Evolutionary conservation across 441 rosid species (phyloP).

Genomic region (Brassica hybrid): DNA sequence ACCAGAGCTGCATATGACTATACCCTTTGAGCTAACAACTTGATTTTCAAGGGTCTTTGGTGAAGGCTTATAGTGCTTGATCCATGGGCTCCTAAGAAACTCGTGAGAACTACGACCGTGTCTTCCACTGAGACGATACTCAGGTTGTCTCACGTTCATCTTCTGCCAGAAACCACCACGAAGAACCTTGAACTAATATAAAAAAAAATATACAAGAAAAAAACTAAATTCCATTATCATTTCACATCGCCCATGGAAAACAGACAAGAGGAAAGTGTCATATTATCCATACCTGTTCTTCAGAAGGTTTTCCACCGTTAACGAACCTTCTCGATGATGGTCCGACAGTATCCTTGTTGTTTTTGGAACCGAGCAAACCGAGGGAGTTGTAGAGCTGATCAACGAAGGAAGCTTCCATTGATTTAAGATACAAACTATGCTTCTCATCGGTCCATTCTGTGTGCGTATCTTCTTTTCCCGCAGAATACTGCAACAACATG

Average conservation of each 20-base stretch:
- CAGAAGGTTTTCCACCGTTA: conserved; percentile 9
- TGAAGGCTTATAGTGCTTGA: conserved; percentile 30
- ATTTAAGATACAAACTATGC: conserved; percentile 44
- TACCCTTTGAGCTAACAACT: conserved; percentile 26
- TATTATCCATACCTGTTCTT: conserved; percentile 34
- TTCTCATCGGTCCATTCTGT: conserved; percentile 44
- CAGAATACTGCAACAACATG: conserved; percentile 29
- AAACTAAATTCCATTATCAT: background rate
- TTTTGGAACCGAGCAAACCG: conserved; percentile 27
- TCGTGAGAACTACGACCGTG: conserved; percentile 29
- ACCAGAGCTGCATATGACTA: conserved; percentile 24
- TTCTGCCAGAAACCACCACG: conserved; percentile 47
- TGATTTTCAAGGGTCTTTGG: background rate
- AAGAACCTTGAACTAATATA: conserved; percentile 43
- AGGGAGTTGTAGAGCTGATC: conserved; percentile 39
- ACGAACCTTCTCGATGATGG: conserved; percentile 19
- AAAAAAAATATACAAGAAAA: background rate
- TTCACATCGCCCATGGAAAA: background rate
- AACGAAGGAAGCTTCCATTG: conserved; percentile 44
- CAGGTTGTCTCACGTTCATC: conserved; percentile 39
- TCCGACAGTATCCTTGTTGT: conserved; percentile 10
- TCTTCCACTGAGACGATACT: conserved; percentile 27
- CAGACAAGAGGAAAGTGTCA: background rate
- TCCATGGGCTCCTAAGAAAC: conserved; percentile 44
- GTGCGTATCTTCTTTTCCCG: conserved; percentile 18